Evolutionary conservation across 306 rosid genomes (phyloP).

Genomic region (Coriaria nepalensis): DNA sequence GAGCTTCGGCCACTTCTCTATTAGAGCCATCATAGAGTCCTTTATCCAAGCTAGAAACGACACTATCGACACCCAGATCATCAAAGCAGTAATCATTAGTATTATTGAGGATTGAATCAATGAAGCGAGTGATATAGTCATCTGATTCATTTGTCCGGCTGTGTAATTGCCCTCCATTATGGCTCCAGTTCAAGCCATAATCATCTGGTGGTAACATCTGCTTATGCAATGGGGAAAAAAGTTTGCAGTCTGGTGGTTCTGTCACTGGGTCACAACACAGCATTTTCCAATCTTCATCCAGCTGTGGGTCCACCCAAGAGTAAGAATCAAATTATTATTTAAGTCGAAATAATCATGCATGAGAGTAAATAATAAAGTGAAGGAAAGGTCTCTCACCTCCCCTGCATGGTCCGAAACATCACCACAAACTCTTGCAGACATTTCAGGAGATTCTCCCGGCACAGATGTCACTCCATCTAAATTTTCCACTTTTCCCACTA

Average conservation of each 20-base stretch:
- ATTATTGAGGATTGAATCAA: conserved; percentile 22
- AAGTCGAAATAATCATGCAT: conserved; percentile 6
- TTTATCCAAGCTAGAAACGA: conserved; percentile 8
- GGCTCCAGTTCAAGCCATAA: conserved; percentile 20
- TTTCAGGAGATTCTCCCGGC: conserved; percentile 21
- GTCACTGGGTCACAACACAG: conserved; percentile 17
- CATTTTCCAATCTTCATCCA: conserved; percentile 17
- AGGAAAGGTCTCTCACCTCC: conserved; percentile 8
- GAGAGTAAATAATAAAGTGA: not conserved
- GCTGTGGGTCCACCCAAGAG: conserved; percentile 18
- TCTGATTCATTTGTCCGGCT: conserved; percentile 35
- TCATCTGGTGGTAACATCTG: conserved; percentile 28
- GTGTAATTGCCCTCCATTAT: conserved; percentile 20
- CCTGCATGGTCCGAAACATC: conserved; percentile 16
- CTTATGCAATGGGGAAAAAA: conserved; percentile 42
- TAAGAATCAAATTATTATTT: conserved; percentile 10
- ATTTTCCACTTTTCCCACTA: conserved; percentile 23
- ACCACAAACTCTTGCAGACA: conserved; percentile 16
- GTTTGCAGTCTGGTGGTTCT: conserved; percentile 25
- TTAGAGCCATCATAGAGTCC: conserved; percentile 21
- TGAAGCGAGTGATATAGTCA: conserved; percentile 22
- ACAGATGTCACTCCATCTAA: conserved; percentile 39
- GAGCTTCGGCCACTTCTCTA: conserved; percentile 16
- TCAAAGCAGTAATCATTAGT: conserved; percentile 24
- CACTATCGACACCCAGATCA: conserved; percentile 11